These are phyloP conservation scores for Sordariomycetes sp. DNA, from an alignment of 2,329 filamentous ascomycete species.

Conservation along the genomic window DNA sequence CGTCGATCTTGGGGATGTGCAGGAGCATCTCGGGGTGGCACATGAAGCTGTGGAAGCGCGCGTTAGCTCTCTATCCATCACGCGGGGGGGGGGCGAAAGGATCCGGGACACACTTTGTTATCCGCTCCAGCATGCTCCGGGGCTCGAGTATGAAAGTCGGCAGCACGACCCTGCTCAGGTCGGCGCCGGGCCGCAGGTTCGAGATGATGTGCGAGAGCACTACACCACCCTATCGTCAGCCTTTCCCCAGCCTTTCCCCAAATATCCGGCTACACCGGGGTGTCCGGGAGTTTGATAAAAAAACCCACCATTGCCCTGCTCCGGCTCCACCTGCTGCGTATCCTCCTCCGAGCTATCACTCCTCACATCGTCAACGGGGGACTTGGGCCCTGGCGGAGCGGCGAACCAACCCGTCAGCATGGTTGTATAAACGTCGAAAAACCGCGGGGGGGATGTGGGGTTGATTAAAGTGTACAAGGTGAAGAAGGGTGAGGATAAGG, in stretches of 20 bases:
- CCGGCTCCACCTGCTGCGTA: conserved; percentile 72
- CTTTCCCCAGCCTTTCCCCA: background rate
- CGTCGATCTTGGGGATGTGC: conserved; percentile 74
- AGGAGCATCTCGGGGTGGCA: conserved; percentile 94
- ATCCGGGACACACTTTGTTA: conserved; percentile 67
- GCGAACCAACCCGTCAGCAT: conserved; percentile 28
- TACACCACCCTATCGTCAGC: conserved; percentile 21
- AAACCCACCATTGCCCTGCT: conserved; percentile 80
- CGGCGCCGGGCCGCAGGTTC: conserved; percentile 86
- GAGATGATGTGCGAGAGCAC: conserved; percentile 96
- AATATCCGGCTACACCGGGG: background rate
- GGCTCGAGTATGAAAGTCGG: conserved; percentile 98
- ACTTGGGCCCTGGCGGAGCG: conserved; percentile 6
- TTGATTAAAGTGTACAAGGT: background rate
- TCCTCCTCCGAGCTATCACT: conserved; percentile 46
- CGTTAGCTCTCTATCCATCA: background rate
- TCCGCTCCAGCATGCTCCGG: conserved; percentile 93
- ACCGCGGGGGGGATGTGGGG: background rate
- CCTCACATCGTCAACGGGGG: conserved; percentile 36
- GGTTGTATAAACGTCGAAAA: background rate
- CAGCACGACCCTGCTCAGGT: conserved; percentile 84
- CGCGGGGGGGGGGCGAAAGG: background rate
- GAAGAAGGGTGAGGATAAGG: background rate
- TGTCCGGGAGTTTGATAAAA: conserved; percentile 5
- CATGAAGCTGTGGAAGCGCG: conserved; percentile 67